These are phyloP conservation scores for Lepidium africanum DNA, from an alignment of 345 rosid species.

Conservation along the genomic window DNA sequence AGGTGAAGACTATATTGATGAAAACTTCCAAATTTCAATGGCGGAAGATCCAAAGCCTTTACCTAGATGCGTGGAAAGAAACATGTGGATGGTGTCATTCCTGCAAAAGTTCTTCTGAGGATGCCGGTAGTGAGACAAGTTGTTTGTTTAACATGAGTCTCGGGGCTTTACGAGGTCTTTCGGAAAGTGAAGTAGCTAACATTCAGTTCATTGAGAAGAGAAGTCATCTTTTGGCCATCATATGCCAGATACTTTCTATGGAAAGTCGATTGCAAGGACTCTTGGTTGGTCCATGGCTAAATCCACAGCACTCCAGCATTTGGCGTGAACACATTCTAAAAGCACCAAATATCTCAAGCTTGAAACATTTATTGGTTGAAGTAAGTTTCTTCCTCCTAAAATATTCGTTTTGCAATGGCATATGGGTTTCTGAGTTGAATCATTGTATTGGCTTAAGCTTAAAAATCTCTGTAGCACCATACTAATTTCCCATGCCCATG, in stretches of 20 bases:
- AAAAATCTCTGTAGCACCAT: not conserved
- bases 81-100: conserved; percentile 95
- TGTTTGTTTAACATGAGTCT: conserved; percentile 65
- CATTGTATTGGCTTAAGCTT: not conserved
- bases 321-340: conserved; percentile 59
- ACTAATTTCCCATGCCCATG: not conserved
- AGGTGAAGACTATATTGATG: conserved; percentile 74
- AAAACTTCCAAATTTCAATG: conserved; percentile 50
- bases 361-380: conserved; percentile 47
- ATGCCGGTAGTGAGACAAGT: conserved; percentile 27
- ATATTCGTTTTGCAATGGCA: conserved; percentile 8
- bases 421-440: not conserved
- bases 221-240: conserved; percentile 48
- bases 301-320: conserved; percentile 47
- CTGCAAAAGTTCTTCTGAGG: conserved; percentile 53
- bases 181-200: conserved; percentile 35
- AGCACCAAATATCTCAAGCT: conserved; percentile 46
- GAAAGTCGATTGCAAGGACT: conserved; percentile 84
- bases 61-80: conserved; percentile 48
- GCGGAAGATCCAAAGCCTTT: conserved; percentile 41
- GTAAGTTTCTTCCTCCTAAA: conserved; percentile 37
- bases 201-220: conserved; percentile 34
- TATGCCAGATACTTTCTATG: conserved; percentile 47
- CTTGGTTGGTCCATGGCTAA: conserved; percentile 83
- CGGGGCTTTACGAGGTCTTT: conserved; percentile 36